A percentile compares a stretch with the other conserved stretches of the same genome.
These are phyloP conservation scores for Aureobasidium sp. DNA, from an alignment of 2,329 filamentous ascomycete genomes.

Conservation along the genomic window DNA sequence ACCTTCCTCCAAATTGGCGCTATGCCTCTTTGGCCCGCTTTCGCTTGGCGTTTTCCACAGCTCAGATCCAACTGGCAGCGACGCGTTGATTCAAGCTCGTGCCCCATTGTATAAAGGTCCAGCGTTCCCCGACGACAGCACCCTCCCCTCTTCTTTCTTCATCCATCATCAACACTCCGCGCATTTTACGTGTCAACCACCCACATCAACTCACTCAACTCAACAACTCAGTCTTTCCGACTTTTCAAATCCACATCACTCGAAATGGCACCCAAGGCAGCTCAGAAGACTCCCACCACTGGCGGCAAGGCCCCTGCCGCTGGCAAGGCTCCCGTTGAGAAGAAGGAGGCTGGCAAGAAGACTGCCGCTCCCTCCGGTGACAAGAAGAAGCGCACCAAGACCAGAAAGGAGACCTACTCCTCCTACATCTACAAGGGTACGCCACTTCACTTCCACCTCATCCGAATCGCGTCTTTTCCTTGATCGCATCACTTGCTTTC, in stretches of 20 bases:
- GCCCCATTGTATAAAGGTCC: constrained; percentile 14
- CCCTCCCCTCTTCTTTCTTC: constrained; percentile 28
- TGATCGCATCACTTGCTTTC: constrained; percentile 15
- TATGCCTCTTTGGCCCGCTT: neutral
- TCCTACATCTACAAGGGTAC: constrained; percentile 99
- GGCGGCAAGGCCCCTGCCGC: constrained; percentile 80
- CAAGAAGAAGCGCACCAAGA: constrained; percentile 99
- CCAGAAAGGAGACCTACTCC: constrained; percentile 99
- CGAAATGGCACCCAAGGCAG: constrained; percentile 96
- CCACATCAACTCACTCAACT: constrained; percentile 18
- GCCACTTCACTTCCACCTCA: neutral
- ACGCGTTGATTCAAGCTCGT: neutral
- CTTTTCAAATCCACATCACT: constrained; percentile 23
- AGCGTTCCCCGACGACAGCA: constrained; percentile 32
- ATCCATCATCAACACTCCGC: constrained; percentile 25
- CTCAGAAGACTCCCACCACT: constrained; percentile 92
- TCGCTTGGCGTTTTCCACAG: too few species aligned
- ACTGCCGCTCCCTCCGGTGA: constrained; percentile 84
- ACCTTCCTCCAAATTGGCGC: too few species aligned
- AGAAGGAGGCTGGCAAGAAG: constrained; percentile 99
- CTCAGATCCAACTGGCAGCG: too few species aligned
- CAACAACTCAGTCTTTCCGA: constrained; percentile 23
- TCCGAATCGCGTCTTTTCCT: constrained; percentile 14
- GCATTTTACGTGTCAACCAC: constrained; percentile 23
- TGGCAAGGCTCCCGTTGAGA: constrained; percentile 78